Percentiles rank a stretch among this genome's conserved stretches.
These are phyloP conservation scores for Talaromyces sp. DNA, from an alignment of 2,329 filamentous ascomycete species.

Conservation along the genomic window DNA sequence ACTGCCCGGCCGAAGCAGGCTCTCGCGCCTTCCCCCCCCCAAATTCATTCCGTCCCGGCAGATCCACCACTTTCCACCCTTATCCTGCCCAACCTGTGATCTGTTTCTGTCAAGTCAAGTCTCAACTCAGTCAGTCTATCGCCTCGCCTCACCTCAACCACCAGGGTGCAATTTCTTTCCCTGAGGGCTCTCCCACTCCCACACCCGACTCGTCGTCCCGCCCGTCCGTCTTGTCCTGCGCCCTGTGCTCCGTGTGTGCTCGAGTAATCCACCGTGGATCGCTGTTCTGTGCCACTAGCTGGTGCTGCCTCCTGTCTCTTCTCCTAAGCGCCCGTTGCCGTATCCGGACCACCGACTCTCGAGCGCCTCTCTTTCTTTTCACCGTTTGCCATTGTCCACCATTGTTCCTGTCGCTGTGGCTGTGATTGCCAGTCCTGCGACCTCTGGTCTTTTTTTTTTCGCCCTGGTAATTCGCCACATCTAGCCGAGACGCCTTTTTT, in stretches of 20 bases:
- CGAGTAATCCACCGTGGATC: background rate
- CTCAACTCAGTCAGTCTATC: background rate
- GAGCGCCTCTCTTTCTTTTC: constrained; percentile 7
- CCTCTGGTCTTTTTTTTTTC: background rate
- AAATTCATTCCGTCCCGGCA: constrained; percentile 1
- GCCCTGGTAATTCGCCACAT: background rate
- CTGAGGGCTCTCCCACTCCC: background rate
- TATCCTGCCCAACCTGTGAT: constrained; percentile 3
- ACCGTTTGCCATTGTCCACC: background rate
- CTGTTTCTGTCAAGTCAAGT: background rate
- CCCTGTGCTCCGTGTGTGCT: background rate
- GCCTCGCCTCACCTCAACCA: background rate
- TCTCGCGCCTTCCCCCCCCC: constrained; percentile 1
- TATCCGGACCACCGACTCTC: background rate
- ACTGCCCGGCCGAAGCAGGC: constrained; percentile 8
- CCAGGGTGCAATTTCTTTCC: background rate
- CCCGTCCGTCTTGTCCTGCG: background rate
- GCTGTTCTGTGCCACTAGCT: background rate
- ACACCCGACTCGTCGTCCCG: background rate
- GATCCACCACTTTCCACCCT: constrained; percentile 4
- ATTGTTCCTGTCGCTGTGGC: constrained; percentile 11
- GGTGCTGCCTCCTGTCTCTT: background rate
- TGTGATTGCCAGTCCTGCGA: constrained; percentile 7
- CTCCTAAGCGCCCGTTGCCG: constrained; percentile 2
- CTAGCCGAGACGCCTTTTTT: background rate